A percentile compares a stretch with the other conserved stretches of the same genome.
These are phyloP conservation scores for Backusella parvicylindrica DNA, from an alignment of 192 early-diverging fungal species.

Conservation along the genomic window DNA sequence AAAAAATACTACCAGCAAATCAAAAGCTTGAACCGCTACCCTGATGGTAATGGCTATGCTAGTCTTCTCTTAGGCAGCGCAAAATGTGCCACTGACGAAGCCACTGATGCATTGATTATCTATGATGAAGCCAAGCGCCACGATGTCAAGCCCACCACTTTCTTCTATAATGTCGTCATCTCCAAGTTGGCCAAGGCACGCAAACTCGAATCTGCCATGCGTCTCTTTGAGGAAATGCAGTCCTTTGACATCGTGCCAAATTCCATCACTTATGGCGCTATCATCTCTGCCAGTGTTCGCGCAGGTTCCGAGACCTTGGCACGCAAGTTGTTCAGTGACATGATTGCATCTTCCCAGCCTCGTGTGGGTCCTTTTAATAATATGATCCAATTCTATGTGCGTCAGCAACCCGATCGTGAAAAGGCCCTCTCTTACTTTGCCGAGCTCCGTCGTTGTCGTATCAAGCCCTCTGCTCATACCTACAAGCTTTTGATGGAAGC, in stretches of 20 bases:
- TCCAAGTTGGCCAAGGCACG: conserved; percentile 56
- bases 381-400: conserved; percentile 62
- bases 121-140: conserved; percentile 52
- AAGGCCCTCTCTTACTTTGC: conserved; percentile 47
- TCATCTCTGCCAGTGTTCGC: conserved; percentile 53
- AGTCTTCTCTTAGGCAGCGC: conserved; percentile 46
- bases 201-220: conserved; percentile 45
- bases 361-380: conserved; percentile 52
- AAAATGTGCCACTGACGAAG: conserved; percentile 47
- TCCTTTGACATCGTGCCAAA: conserved; percentile 41
- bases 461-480: conserved; percentile 49
- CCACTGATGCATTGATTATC: conserved; percentile 47
- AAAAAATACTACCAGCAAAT: conserved; percentile 53
- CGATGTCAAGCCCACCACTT: conserved; percentile 49
- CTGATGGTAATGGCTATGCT: conserved; percentile 52
- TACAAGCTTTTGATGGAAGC: conserved; percentile 54
- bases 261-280: conserved; percentile 50
- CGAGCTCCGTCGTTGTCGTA: conserved; percentile 32
- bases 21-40: conserved; percentile 35
- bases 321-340: conserved; percentile 42
- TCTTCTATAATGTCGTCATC: conserved; percentile 60
- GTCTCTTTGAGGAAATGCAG: conserved; percentile 54
- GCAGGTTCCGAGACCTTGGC: conserved; percentile 49
- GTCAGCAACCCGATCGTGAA: conserved; percentile 46
- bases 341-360: conserved; percentile 41